These are phyloP conservation scores for Pichia ethanolica DNA, from an alignment of 805 yeast species.

Conservation along the genomic window DNA sequence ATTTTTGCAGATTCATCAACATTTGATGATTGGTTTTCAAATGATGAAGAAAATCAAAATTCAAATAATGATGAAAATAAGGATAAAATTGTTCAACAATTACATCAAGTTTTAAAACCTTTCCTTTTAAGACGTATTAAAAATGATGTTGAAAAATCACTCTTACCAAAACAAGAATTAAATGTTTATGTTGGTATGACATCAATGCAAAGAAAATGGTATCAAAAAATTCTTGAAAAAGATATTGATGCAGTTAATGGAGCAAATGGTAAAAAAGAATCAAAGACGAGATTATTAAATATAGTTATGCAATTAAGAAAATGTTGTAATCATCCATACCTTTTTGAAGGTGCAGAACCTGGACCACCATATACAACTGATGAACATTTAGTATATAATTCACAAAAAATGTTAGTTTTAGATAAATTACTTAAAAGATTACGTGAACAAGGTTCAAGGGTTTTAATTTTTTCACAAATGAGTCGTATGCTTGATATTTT, in stretches of 20 bases:
- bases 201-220: constrained; percentile 75
- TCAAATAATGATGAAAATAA: constrained; percentile 22
- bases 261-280: constrained; percentile 66
- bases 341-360: constrained; percentile 84
- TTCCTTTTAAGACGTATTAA: constrained; percentile 70
- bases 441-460: constrained; percentile 66
- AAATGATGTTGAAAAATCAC: constrained; percentile 72
- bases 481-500: constrained; percentile 72
- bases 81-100: constrained; percentile 47
- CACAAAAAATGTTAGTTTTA: constrained; percentile 64
- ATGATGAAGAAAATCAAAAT: constrained; percentile 25
- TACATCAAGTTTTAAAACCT: constrained; percentile 71
- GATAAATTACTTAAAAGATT: constrained; percentile 59
- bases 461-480: constrained; percentile 77
- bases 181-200: constrained; percentile 70
- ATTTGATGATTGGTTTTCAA: constrained; percentile 68
- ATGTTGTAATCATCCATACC: constrained; percentile 80
- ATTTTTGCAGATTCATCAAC: constrained; percentile 66
- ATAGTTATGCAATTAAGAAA: constrained; percentile 82
- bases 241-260: constrained; percentile 83
- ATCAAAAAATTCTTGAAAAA: constrained; percentile 66
- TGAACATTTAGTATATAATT: constrained; percentile 69
- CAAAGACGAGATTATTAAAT: constrained; percentile 67
- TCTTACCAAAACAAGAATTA: constrained; percentile 67
- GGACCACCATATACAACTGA: constrained; percentile 86